phyloP scores from a whole-genome alignment of 441 rosid genomes.

The Arabidopsis hybrid region DNA sequence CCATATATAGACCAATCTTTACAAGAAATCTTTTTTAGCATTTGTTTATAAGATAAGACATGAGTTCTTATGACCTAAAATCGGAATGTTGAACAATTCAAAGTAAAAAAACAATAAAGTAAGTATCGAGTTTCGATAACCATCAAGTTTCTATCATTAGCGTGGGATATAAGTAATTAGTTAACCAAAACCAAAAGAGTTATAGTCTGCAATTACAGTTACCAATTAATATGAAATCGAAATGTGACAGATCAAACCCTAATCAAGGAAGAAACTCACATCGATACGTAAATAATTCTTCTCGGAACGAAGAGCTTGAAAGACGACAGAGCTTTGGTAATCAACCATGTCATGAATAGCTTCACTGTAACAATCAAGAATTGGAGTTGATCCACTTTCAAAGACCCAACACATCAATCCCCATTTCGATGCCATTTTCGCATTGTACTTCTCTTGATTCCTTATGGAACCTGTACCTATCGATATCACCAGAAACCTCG shows the following conservation, averaged over 20 bases:
- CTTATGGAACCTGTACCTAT: slow-evolving; percentile 62
- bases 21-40: slow-evolving; percentile 6
- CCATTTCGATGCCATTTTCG: slow-evolving; percentile 58
- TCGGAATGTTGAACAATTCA: slow-evolving; percentile 1
- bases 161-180: neutral
- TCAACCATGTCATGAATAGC: slow-evolving; percentile 59
- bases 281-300: slow-evolving; percentile 56
- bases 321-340: slow-evolving; percentile 52
- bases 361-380: slow-evolving; percentile 52
- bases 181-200: neutral
- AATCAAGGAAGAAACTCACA: slow-evolving; percentile 41
- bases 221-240: neutral
- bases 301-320: slow-evolving; percentile 55
- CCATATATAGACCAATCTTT: neutral
- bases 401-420: slow-evolving; percentile 54
- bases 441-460: slow-evolving; percentile 45
- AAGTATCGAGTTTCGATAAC: neutral
- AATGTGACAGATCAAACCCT: neutral
- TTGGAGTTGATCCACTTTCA: slow-evolving; percentile 48
- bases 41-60: neutral
- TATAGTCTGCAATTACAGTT: neutral
- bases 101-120: neutral
- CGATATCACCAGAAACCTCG: slow-evolving; percentile 57
- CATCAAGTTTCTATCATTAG: neutral
- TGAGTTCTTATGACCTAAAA: neutral